Evolutionary conservation across 805 yeast genomes (phyloP).

Genomic region (Metschnikowia borealis): DNA sequence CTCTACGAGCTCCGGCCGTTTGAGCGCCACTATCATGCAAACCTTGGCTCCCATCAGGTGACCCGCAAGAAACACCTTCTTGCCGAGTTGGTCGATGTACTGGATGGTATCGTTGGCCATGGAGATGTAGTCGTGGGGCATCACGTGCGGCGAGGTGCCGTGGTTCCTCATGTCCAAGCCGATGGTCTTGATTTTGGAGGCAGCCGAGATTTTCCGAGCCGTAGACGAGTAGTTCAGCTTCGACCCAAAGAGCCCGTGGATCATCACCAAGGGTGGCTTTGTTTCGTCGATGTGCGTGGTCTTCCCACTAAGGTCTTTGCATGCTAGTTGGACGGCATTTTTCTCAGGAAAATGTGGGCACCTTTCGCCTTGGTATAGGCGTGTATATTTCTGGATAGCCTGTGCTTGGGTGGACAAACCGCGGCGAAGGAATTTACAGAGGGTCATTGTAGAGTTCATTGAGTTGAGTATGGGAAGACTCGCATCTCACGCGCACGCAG

Average conservation of each 20-base stretch:
- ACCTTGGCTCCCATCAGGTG: conserved; percentile 64
- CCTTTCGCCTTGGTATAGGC: background rate
- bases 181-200: conserved; percentile 31
- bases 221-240: conserved; percentile 40
- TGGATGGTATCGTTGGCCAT: conserved; percentile 41
- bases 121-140: conserved; percentile 42
- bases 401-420: background rate
- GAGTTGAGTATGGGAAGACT: background rate
- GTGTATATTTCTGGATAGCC: background rate
- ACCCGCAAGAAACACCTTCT: conserved; percentile 35
- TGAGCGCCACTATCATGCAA: conserved; percentile 44
- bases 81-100: conserved; percentile 25
- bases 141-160: conserved; percentile 44
- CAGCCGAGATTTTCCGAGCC: conserved; percentile 31
- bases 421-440: background rate
- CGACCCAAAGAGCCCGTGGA: conserved; percentile 57
- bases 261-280: conserved; percentile 37
- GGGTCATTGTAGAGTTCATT: background rate
- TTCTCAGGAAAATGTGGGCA: conserved; percentile 4
- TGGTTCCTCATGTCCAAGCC: conserved; percentile 55
- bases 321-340: conserved; percentile 3
- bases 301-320: conserved; percentile 8
- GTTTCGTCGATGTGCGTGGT: conserved; percentile 5
- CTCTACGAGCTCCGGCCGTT: conserved; percentile 35
- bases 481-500: background rate